A percentile compares a stretch with the other conserved stretches of the same genome.
Conservation (phyloP, 2,329 filamentous ascomycete species). For the Paecilomyces sp. region DNA sequence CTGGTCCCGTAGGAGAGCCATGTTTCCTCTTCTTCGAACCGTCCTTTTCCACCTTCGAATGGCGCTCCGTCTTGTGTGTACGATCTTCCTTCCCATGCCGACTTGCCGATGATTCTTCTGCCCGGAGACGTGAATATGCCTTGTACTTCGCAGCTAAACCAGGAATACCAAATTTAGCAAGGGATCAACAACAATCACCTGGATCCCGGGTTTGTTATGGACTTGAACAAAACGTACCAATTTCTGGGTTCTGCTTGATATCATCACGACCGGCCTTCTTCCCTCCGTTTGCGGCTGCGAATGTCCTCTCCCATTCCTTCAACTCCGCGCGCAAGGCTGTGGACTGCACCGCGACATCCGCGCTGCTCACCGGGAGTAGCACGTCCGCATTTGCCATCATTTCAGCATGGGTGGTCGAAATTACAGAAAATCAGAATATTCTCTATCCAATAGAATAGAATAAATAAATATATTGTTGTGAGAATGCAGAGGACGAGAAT, state of each 20-base stretch:
- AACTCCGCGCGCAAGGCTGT: conserved; percentile 34
- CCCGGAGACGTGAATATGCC: conserved; percentile 36
- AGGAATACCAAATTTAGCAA: neutral
- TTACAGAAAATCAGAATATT: neutral
- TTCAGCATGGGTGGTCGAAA: conserved; percentile 4
- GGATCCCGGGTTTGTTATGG: neutral
- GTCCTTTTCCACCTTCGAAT: conserved; percentile 11
- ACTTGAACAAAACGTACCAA: conserved; percentile 24
- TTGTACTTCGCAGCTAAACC: conserved; percentile 41
- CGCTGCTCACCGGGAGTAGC: conserved; percentile 9
- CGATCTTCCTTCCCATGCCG: conserved; percentile 11
- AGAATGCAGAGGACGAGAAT: neutral
- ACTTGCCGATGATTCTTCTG: conserved; percentile 19
- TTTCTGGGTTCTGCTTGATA: conserved; percentile 39
- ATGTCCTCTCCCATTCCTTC: conserved; percentile 42
- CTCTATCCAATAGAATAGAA: neutral
- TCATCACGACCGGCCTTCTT: conserved; percentile 40
- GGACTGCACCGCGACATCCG: conserved; percentile 20
- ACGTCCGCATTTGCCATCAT: conserved; percentile 18
- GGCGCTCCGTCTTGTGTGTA: conserved; percentile 8
- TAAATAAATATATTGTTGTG: neutral
- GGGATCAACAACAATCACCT: neutral
- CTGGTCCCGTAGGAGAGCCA: conserved; percentile 19
- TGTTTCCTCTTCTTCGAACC: conserved; percentile 25
- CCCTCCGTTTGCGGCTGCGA: conserved; percentile 35